Conservation (phyloP, 2,329 filamentous ascomycete genomes). For the Aspergillus sp. region DNA sequence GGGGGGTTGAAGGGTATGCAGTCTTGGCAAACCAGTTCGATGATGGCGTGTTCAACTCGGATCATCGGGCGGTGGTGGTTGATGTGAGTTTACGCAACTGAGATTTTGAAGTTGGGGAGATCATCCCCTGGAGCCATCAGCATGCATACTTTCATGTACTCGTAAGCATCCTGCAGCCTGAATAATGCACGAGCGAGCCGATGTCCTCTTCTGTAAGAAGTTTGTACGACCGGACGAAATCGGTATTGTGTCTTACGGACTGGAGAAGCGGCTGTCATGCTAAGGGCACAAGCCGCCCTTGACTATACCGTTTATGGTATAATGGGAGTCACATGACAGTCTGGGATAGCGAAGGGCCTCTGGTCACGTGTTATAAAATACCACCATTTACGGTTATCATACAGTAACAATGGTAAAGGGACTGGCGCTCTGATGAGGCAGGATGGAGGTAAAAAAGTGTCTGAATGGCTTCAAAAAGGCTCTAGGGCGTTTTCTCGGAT, state of each 20-base stretch:
- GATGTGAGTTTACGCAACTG: constrained; percentile 40
- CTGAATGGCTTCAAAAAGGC: constrained; percentile 20
- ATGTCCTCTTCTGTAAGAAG: not conserved
- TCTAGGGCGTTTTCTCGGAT: constrained; percentile 3
- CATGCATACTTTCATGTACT: not conserved
- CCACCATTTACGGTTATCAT: constrained; percentile 12
- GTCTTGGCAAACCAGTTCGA: constrained; percentile 58
- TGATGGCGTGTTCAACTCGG: constrained; percentile 54
- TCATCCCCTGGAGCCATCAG: not conserved
- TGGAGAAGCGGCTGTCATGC: not conserved
- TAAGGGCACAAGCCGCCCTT: constrained; percentile 1
- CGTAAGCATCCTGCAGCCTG: not conserved
- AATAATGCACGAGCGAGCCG: not conserved
- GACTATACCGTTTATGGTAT: not conserved
- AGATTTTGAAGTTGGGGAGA: not conserved
- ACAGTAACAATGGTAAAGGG: constrained; percentile 21
- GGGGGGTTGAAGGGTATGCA: constrained; percentile 50
- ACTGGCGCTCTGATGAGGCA: constrained; percentile 9
- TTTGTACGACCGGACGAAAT: not conserved
- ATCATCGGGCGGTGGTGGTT: constrained; percentile 58
- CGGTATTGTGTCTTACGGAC: not conserved
- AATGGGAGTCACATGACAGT: constrained; percentile 11
- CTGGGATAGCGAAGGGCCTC: not conserved
- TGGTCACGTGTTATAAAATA: not conserved
- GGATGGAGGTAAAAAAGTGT: constrained; percentile 9